Evolutionary conservation across 208 protist species (phyloP).

Genomic region (Crithidia expoeki): DNA sequence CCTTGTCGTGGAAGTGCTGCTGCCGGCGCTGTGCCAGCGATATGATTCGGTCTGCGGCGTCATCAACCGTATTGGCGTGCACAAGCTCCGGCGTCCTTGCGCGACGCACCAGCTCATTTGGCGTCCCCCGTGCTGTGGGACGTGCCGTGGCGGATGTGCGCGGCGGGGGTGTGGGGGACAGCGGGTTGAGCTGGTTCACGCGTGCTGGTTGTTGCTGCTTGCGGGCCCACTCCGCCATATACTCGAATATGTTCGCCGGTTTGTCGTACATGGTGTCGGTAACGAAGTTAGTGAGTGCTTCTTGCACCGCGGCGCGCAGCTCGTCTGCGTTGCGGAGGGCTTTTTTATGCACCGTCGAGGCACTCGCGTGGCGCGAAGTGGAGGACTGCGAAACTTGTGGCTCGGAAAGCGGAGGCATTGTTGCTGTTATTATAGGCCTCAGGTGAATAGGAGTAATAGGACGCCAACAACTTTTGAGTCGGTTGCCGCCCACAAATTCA

Average conservation of each 20-base stretch:
- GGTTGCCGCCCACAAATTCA: not conserved
- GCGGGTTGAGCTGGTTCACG: not conserved
- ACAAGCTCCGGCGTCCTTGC: not conserved
- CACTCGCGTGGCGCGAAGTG: not conserved
- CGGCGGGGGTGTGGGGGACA: constrained; percentile 1
- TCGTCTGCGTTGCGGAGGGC: not conserved
- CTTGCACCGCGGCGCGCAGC: constrained; percentile 5
- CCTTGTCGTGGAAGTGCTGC: constrained; percentile 27
- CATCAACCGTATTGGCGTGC: not conserved
- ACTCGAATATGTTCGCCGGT: constrained; percentile 48
- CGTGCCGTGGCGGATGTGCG: not conserved
- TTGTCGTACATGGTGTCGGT: constrained; percentile 37
- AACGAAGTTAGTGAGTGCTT: constrained; percentile 27
- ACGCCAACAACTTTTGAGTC: not conserved
- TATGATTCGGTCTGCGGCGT: constrained; percentile 15
- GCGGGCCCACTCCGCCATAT: constrained; percentile 49
- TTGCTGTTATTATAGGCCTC: not conserved
- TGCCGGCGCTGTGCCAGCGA: constrained; percentile 28
- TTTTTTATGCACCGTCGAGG: not conserved
- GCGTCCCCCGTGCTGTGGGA: not conserved
- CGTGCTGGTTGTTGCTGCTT: constrained; percentile 13
- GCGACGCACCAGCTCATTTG: not conserved
- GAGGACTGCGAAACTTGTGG: not conserved
- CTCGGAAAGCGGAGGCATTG: constrained; percentile 7
- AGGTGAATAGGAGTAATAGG: not conserved